phyloP scores from a whole-genome alignment of 768 basidiomycete genomes.

The Panellus pusillus region DNA sequence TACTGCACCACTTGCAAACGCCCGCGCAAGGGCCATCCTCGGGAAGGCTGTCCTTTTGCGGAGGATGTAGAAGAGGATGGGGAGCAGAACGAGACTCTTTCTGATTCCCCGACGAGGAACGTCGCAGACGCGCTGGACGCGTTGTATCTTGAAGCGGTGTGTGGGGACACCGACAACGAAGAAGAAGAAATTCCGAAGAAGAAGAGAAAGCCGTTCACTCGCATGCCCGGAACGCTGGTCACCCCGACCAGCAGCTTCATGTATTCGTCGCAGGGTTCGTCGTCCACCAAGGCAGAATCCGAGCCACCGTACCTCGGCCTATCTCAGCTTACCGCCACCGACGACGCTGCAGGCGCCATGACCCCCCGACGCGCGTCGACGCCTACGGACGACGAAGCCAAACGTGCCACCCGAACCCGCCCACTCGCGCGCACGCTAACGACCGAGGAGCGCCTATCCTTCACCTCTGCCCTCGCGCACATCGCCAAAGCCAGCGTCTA shows the following conservation, averaged over 20 bases:
- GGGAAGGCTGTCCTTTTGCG: constrained; percentile 17
- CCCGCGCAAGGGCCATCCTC: constrained; percentile 20
- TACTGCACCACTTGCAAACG: constrained; percentile 18
- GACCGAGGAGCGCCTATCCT: constrained; percentile 48
- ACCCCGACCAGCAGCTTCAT: constrained; percentile 47
- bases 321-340: neutral
- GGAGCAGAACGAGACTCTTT: neutral
- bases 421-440: constrained; percentile 54
- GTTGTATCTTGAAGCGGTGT: constrained; percentile 12
- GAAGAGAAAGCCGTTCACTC: constrained; percentile 20
- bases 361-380: neutral
- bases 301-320: constrained; percentile 13
- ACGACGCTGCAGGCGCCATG: neutral
- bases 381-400: neutral
- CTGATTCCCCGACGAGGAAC: constrained; percentile 10
- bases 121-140: constrained; percentile 7
- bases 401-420: constrained; percentile 22
- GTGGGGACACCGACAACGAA: neutral
- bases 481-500: constrained; percentile 50
- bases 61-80: constrained; percentile 2
- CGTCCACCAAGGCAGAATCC: constrained; percentile 9
- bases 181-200: neutral
- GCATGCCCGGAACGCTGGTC: constrained; percentile 58
- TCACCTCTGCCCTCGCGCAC: constrained; percentile 45
- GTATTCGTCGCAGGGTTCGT: constrained; percentile 19